Base-by-base conservation (phyloP, 2,329 filamentous ascomycete species). In the Diplodia scrobiculata region DNA sequence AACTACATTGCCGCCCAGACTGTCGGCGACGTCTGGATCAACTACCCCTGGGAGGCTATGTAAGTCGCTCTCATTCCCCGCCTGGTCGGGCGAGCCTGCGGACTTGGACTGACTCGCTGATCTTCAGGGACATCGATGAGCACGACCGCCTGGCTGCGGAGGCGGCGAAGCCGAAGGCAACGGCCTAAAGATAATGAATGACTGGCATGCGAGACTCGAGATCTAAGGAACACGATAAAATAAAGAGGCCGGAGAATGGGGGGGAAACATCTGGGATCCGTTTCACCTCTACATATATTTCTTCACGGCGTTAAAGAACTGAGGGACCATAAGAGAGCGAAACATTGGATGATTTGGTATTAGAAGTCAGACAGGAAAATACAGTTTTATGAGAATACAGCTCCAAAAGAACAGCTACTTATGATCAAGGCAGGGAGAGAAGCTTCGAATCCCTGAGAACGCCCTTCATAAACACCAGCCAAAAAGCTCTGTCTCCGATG, bases 1-100 rank as follows among this genome's bases (percentile, higher is more conserved):
- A 84, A 89, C 73, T 99, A 99, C 80, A 79, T 90, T 71, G 95
- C 95, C 25, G 92, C 95, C 25, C 84, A 89, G 75, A 98, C 94
- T 5, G 91, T 96, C 36, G 86, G 86, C n/a, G 94, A 99, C 79
- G 89, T 92, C 70, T 99, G 95, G 95, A 98, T 98, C 77, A 96
- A 92, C 84, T 99, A 99, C 81, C 95, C 95, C 17, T 99, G 95
- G 95, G 95, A 98, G 82, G 95, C 95, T 51, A 89, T 81, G 84
- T 87, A 81, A 66, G 84, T 81, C 34, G 21, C 50, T 14, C 17
- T 38, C 66, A n/a, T 21, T 50, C 53, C 34, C 41, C 29, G 29
- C 3, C 19, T 65, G 62, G 2, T 25, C 25, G 25, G 25, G 29
- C 38, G 59, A 64, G 19, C 48, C 7, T 50, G 7, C 9, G 3